phyloP scores from a whole-genome alignment of 352 stramenopile species.

The Pythium monospermum region DNA sequence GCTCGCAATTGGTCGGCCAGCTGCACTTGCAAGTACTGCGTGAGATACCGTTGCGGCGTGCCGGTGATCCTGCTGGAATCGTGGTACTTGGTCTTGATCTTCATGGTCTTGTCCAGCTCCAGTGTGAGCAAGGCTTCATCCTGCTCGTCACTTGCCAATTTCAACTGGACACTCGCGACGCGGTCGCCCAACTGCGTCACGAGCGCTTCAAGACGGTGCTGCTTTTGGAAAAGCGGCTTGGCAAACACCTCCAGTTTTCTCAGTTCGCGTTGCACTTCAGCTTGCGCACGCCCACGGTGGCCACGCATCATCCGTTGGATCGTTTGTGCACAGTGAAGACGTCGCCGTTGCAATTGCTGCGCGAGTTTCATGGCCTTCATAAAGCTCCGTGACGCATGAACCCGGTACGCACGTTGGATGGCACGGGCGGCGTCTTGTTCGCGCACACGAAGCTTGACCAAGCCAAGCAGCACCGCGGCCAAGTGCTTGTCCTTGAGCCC shows the following conservation, averaged over 20 bases:
- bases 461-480: slow-evolving; percentile 55
- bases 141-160: slow-evolving; percentile 37
- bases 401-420: slow-evolving; percentile 62
- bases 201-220: slow-evolving; percentile 31
- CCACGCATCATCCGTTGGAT: slow-evolving; percentile 81
- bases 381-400: slow-evolving; percentile 54
- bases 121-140: slow-evolving; percentile 54
- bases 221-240: slow-evolving; percentile 63
- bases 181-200: slow-evolving; percentile 46
- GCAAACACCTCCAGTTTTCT: slow-evolving; percentile 65
- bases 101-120: slow-evolving; percentile 79
- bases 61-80: slow-evolving; percentile 83
- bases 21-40: slow-evolving; percentile 90
- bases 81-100: slow-evolving; percentile 84
- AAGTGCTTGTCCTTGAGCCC: slow-evolving; percentile 75
- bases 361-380: slow-evolving; percentile 54
- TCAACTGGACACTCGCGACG: slow-evolving; percentile 34
- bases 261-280: slow-evolving; percentile 74
- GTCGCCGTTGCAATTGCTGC: slow-evolving; percentile 36
- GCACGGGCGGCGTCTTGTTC: slow-evolving; percentile 53
- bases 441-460: slow-evolving; percentile 54
- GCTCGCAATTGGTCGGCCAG: slow-evolving; percentile 79
- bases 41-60: slow-evolving; percentile 88
- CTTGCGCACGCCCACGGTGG: slow-evolving; percentile 61
- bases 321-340: slow-evolving; percentile 33